Conservation (phyloP, 2,329 filamentous ascomycete species). For the Calonectria multiphialidica region DNA sequence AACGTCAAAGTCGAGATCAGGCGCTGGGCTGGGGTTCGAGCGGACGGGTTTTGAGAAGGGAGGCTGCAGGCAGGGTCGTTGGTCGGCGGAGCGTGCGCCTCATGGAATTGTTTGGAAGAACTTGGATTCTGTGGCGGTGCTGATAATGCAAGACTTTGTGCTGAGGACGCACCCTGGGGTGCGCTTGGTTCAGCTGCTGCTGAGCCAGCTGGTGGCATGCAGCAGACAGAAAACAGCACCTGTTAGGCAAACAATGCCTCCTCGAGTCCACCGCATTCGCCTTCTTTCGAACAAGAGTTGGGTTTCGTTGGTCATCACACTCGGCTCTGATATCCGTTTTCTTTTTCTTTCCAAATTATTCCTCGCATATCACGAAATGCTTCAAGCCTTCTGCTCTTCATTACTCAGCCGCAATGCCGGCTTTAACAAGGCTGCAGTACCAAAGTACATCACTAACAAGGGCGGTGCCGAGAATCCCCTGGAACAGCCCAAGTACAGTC, state of each 20-base stretch:
- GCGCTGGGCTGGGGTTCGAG: conserved; percentile 38
- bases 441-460: conserved; percentile 41
- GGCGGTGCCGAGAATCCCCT: conserved; percentile 20
- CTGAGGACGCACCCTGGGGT: conserved; percentile 9
- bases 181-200: not conserved
- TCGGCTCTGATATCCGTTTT: not conserved
- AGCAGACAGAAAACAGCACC: not conserved
- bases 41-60: conserved; percentile 45
- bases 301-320: not conserved
- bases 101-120: conserved; percentile 59
- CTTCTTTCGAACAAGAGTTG: not conserved
- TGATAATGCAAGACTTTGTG: conserved; percentile 45
- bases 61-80: conserved; percentile 47
- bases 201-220: not conserved
- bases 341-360: not conserved
- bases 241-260: not conserved
- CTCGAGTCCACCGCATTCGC: not conserved
- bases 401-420: not conserved
- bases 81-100: conserved; percentile 49
- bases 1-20: conserved; percentile 34
- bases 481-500: conserved; percentile 23
- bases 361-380: not conserved
- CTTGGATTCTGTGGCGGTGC: conserved; percentile 55
- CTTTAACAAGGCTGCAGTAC: conserved; percentile 33
- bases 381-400: not conserved